Conservation (phyloP, 805 yeast species). For the Teunomyces tritomae region DNA sequence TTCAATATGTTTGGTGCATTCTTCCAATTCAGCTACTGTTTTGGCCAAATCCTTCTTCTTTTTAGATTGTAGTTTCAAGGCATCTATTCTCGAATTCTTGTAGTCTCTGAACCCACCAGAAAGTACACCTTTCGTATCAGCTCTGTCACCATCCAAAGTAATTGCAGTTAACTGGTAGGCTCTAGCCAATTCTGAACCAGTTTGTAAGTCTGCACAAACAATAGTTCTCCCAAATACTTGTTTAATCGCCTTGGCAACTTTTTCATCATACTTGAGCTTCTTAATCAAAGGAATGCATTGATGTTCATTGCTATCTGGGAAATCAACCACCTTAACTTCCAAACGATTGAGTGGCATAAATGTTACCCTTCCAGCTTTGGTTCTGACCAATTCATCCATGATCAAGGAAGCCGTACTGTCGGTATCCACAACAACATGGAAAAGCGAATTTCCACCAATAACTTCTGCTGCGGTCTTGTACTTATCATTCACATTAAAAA, state of each 20-base stretch:
- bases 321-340: slow-evolving; percentile 34
- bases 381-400: slow-evolving; percentile 71
- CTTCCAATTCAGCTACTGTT: slow-evolving; percentile 36
- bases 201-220: slow-evolving; percentile 66
- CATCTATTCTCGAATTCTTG: slow-evolving; percentile 65
- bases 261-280: slow-evolving; percentile 60
- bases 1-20: slow-evolving; percentile 37
- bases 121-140: slow-evolving; percentile 77
- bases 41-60: slow-evolving; percentile 49
- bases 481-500: slow-evolving; percentile 76
- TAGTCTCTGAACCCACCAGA: slow-evolving; percentile 86
- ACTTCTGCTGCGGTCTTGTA: slow-evolving; percentile 86
- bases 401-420: slow-evolving; percentile 79
- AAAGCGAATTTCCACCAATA: slow-evolving; percentile 81
- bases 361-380: slow-evolving; percentile 79
- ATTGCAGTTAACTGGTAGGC: slow-evolving; percentile 66
- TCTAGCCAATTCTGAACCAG: slow-evolving; percentile 67
- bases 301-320: slow-evolving; percentile 56
- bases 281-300: slow-evolving; percentile 76
- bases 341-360: slow-evolving; percentile 86
- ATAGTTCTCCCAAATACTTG: slow-evolving; percentile 82
- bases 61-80: slow-evolving; percentile 53
- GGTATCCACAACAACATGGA: slow-evolving; percentile 85
- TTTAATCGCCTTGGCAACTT: slow-evolving; percentile 61
- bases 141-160: slow-evolving; percentile 89